A percentile compares a stretch with the other conserved stretches of the same genome.
phyloP scores from a whole-genome alignment of 345 rosid genomes.

The Mangifera indica region DNA sequence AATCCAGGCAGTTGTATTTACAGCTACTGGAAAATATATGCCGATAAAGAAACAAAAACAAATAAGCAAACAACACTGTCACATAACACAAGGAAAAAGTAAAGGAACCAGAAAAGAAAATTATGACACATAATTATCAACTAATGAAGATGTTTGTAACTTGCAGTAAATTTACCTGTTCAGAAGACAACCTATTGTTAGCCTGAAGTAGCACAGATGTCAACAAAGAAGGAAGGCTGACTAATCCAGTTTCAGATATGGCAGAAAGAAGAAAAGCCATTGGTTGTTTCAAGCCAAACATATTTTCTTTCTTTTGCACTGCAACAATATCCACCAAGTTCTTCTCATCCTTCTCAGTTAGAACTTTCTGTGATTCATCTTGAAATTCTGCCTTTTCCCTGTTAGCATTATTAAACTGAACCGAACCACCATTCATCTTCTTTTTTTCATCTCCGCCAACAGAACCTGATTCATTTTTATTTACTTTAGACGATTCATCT shows the following conservation, averaged over 20 bases:
- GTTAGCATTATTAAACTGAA: slow-evolving; percentile 24
- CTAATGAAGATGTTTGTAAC: neutral
- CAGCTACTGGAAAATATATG: neutral
- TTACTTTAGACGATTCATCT: slow-evolving; percentile 28
- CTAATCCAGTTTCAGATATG: slow-evolving; percentile 70
- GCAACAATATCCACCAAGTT: slow-evolving; percentile 19
- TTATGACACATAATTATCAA: slow-evolving; percentile 1
- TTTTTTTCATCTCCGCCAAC: slow-evolving; percentile 28
- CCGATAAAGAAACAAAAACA: neutral
- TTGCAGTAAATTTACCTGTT: slow-evolving; percentile 46
- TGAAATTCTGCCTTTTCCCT: slow-evolving; percentile 14
- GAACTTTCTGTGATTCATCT: slow-evolving; percentile 28
- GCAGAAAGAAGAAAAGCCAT: slow-evolving; percentile 54
- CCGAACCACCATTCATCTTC: slow-evolving; percentile 21
- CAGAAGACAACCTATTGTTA: slow-evolving; percentile 58
- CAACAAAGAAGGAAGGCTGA: slow-evolving; percentile 74
- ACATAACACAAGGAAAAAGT: neutral
- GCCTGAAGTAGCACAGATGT: slow-evolving; percentile 77
- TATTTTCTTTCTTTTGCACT: slow-evolving; percentile 26
- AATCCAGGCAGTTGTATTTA: neutral
- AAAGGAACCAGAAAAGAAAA: neutral
- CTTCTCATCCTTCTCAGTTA: slow-evolving; percentile 38
- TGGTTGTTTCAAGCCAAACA: slow-evolving; percentile 41
- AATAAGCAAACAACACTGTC: neutral
- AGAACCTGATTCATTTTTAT: slow-evolving; percentile 22